Base-by-base conservation (phyloP, 2,329 filamentous ascomycete species). In the Fusarium sp. region DNA sequence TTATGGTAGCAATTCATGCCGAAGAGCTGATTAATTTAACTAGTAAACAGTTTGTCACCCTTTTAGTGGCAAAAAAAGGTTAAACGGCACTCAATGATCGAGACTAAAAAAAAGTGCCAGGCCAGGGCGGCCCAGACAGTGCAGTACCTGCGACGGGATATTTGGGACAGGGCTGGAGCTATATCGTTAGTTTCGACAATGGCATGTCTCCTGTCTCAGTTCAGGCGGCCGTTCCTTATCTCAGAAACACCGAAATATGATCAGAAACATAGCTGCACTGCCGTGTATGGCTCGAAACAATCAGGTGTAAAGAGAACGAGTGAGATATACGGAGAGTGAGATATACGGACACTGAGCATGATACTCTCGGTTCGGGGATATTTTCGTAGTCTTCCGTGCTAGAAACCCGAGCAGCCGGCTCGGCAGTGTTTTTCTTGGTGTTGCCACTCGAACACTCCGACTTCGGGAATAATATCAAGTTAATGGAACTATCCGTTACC, bases 381-480 rank as follows among this genome's bases (percentile, higher is more conserved):
- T 54, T 37, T 22, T 33, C 20, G 46, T 33, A 63, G 20, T 51
- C 45, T 43, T 58, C 24, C 40, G 26, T 8, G 32, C 17, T 26
- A 35, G 47, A 17, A 47, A 44, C 40, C 37, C 26, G n/a, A 24
- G 44, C 57, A 45, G 35, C 39, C 50, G 51, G 60, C 46, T 63
- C 58, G 58, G 51, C 60, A 56, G n/a, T 33, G 39, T 30, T 56
- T 35, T 13, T 39, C 33, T n/a, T 50, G 47, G 47, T 24, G 40
- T 49, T 26, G 45, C 49, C 37, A 63, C 44, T 56, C 11, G 33
- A 32, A 22, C 13, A 45, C 37, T 63, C 50, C 45, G 61, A 45
- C 26, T 19, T 64, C 61, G 61, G 61, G 32, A 53, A 57, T 53
- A 44, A 15, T 13, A 26, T 19, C 7, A 22, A 58, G 51, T 32